Percentiles rank a stretch among this genome's conserved stretches.
Evolutionary conservation across 371 early-diverging fungal species (phyloP).

Genomic region (Rhizopus microsporus): DNA sequence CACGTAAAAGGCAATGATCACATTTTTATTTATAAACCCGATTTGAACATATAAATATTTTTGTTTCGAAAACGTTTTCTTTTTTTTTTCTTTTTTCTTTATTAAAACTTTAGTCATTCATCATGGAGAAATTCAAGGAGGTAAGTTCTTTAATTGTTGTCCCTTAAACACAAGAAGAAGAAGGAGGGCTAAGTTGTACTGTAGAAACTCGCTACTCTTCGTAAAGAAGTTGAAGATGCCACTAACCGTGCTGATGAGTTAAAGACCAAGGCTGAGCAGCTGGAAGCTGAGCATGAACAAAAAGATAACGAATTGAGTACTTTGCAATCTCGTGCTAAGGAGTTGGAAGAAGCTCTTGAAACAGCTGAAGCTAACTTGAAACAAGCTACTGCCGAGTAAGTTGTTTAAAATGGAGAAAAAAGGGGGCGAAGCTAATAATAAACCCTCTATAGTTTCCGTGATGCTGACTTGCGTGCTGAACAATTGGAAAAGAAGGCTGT

Average conservation of each 20-base stretch:
- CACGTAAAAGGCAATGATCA: constrained; percentile 17
- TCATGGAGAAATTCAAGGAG: constrained; percentile 41
- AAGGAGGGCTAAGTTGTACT: not conserved
- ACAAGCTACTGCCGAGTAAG: constrained; percentile 70
- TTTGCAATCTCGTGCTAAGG: constrained; percentile 60
- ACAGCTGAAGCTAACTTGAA: constrained; percentile 64
- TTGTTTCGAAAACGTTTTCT: not conserved
- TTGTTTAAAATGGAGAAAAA: constrained; percentile 7
- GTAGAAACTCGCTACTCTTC: constrained; percentile 71
- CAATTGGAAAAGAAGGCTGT: constrained; percentile 42
- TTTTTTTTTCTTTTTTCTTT: constrained; percentile 13
- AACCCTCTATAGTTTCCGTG: constrained; percentile 58
- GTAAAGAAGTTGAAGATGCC: constrained; percentile 70
- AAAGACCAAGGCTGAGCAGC: constrained; percentile 57
- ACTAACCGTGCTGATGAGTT: constrained; percentile 65
- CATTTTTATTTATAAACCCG: constrained; percentile 23
- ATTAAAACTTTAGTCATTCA: constrained; percentile 13
- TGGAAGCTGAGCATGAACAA: constrained; percentile 54
- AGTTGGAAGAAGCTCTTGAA: constrained; percentile 68
- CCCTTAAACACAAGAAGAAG: no score
- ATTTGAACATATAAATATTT: constrained; percentile 1
- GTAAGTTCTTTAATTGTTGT: constrained; percentile 10
- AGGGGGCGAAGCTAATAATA: not conserved
- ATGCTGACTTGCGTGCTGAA: constrained; percentile 52
- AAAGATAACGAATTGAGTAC: constrained; percentile 73